Percentiles rank a stretch among this genome's conserved stretches.
Evolutionary conservation across 306 rosid genomes (phyloP).

Genomic region (Amphicarpaea edgeworthii): DNA sequence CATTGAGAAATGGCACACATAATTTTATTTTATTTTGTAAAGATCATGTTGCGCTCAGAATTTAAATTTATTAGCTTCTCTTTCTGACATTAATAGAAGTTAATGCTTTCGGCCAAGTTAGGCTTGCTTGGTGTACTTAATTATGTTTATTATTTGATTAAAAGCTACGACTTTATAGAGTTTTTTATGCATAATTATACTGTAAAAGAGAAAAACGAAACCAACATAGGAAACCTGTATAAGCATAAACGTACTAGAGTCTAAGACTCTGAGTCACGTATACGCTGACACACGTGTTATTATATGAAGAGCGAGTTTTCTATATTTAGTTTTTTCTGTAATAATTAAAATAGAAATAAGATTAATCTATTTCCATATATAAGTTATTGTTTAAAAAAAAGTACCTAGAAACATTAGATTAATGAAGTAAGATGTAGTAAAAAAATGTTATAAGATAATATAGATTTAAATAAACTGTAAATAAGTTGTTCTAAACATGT

Average conservation of each 20-base stretch:
- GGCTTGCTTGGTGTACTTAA: background rate
- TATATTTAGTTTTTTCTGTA: too few relatives aligned
- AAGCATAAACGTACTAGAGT: background rate
- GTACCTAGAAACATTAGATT: too few relatives aligned
- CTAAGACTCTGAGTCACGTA: constrained; percentile 9
- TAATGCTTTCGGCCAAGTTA: background rate
- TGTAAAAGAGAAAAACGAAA: background rate
- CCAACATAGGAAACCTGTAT: background rate
- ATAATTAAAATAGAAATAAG: too few relatives aligned
- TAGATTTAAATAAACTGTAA: too few relatives aligned
- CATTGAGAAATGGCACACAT: background rate
- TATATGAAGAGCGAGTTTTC: background rate
- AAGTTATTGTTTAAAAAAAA: too few relatives aligned
- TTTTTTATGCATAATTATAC: background rate
- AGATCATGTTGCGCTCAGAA: background rate
- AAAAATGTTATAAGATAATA: too few relatives aligned
- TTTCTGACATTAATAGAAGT: background rate
- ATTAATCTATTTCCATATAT: too few relatives aligned
- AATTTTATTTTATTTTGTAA: too few relatives aligned
- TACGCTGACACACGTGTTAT: background rate
- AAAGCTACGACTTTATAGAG: background rate
- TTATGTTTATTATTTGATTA: background rate
- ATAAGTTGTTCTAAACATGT: too few relatives aligned
- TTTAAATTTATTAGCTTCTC: background rate
- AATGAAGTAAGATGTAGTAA: too few relatives aligned